Base-by-base conservation (phyloP, 139 green algal genomes). In the Yamagishiella unicocca region DNA sequence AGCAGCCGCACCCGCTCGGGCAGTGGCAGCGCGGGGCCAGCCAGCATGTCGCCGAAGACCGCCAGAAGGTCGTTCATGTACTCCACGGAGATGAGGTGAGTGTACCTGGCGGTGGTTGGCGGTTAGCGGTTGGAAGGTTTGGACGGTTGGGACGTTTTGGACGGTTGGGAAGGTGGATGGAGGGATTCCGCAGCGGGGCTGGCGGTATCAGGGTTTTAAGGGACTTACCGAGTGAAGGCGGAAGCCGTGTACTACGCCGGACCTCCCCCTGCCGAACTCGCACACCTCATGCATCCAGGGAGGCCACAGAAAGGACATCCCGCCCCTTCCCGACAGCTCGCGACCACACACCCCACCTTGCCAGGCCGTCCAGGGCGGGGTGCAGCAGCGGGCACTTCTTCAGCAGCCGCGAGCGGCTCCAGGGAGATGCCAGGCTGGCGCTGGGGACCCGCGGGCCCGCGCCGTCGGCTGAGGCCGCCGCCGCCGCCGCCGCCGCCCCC, bases 31-130 rank as follows among this genome's bases (percentile, higher is more conserved):
- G 78, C 83, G 43, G 83, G 82, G 40, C 72, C 38, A 2, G 75
- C 72, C 53, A 95, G 83, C 43, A 98, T 87, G 85, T 93, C 79
- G 9, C 4, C 83, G 27, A 97, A 80, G 70, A 96, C 88, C 22
- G 83, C 83, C 70, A 96, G 86, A 21, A 97, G 78, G 80, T 96
- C 95, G 22, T 89, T 91, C 85, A 97, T 96, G 92, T 97, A 98
- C 42, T 97, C 95, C 31, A 98, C 89, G 33, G 90, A 94, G 83
- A 97, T 94, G 50, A 96, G 92, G 89, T 97, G 95, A 25, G 92
- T 93, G 88, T 94, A 97, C 46, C 89, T 90, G 17, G 14, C 10
- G 8, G 8, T 4, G 9, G 10, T n/a, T n/a, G n/a, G n/a, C n/a
- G n/a, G n/a, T n/a, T n/a, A n/a, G n/a, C n/a, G n/a, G n/a, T n/a